Base-by-base conservation (phyloP, 805 yeast species). In the Candida ovalis region DNA sequence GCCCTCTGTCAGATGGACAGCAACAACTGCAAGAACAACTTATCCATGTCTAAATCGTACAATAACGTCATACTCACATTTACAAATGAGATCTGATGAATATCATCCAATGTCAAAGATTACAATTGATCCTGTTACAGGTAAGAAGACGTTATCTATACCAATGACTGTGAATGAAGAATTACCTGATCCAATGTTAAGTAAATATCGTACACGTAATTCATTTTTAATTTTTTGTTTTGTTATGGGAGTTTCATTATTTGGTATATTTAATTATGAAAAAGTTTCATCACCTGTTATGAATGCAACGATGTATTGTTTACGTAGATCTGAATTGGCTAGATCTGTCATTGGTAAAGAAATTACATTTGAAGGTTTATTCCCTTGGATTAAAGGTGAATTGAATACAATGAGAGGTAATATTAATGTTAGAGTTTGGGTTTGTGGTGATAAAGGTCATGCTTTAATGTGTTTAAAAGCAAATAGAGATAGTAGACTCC, bases 301-400 rank as follows among this genome's bases (percentile, higher is more conserved):
- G 58, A 79, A 86, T 37, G 91, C 96, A 6, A 86, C 96, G 3
- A 71, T 94, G 64, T 90, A 88, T 66, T 86, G 88, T 53, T 69
- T 92, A 57, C 80, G 99, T 62, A 76, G 97, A 61, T 84, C 92
- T 1, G 73, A 76, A 9, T 52, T 69, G 40, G 90, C 90, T 10
- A 74, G 80, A 46, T 79, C 77, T 22, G 61, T 70, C 2, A 70
- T 92, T 42, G 98, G 98, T 18, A 79, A 77, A 42, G 82, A 86
- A 59, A 86, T 92, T 53, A 81, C 81, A 35, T 89, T 84, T 62
- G 77, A 80, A 25, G 81, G 84, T 24, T 69, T 86, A 32, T 78
- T 84, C 71, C 98, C 99, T 4, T 94, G 97, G 97, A 82, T 92
- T 50, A 70, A 75, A 48, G 99, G 99, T 12, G 79, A 81, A 40